Evolutionary conservation across 495 filamentous ascomycete genomes (phyloP).

Genomic region (Penicillium coprophilum): DNA sequence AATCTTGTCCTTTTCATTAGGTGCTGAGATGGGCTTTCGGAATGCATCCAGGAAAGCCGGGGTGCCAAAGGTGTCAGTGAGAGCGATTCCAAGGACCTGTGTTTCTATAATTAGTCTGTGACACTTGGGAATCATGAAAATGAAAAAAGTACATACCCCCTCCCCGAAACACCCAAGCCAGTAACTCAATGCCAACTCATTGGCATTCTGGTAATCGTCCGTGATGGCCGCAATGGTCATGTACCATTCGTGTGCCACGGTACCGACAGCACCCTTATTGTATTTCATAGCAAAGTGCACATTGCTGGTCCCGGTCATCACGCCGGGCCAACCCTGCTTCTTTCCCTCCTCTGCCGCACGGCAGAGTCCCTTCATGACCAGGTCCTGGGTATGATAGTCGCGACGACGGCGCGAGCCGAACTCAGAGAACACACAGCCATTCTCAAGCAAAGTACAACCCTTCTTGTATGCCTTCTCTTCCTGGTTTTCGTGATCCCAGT

Average conservation of each 20-base stretch:
- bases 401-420: constrained; percentile 86
- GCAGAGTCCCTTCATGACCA: constrained; percentile 80
- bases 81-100: constrained; percentile 77
- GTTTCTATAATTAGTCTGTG: constrained; percentile 8
- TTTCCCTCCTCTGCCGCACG: constrained; percentile 68
- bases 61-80: constrained; percentile 98
- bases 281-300: constrained; percentile 96
- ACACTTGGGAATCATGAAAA: background rate
- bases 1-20: constrained; percentile 14
- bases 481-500: constrained; percentile 84
- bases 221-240: constrained; percentile 96
- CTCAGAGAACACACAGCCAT: constrained; percentile 88
- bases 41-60: constrained; percentile 86
- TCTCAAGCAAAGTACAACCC: constrained; percentile 69
- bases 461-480: constrained; percentile 80
- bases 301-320: constrained; percentile 87
- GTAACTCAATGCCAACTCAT: constrained; percentile 75
- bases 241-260: constrained; percentile 98
- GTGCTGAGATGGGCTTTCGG: constrained; percentile 52
- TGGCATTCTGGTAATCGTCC: constrained; percentile 78
- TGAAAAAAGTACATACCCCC: constrained; percentile 52
- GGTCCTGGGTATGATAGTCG: constrained; percentile 91
- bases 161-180: constrained; percentile 93
- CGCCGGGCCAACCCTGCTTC: constrained; percentile 61
- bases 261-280: constrained; percentile 77